Evolutionary conservation across 2,329 filamentous ascomycete species (phyloP), one percentile per base, ranked within the genome.

Genomic region (Ceratocystis papillata): DNA sequence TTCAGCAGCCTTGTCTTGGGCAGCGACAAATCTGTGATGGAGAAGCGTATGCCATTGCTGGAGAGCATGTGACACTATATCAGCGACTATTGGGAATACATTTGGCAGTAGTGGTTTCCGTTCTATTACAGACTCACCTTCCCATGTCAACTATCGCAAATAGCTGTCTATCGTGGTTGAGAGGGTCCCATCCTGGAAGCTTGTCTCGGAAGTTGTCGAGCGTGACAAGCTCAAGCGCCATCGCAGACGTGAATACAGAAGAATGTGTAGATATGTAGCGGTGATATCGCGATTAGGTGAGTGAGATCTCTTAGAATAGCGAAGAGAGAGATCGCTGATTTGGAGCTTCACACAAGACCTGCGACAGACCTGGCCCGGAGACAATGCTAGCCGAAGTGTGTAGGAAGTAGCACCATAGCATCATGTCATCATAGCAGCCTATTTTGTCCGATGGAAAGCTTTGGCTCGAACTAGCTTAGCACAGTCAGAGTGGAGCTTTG

Each of bases 31-130:
- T 90, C 86, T 7, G 90, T 89, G 72, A 96, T 90, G 57, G 90
- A 93, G 79, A 96, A 96, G 65, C 92, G 89, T 71, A 96, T 93
- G 71, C 91, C 92, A 78, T 96, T 96, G 79, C 90, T 90, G 48
- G 61, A 8, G 33, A 53, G 48, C 20, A 53, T 28, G 44, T 20
- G 33, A 63, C 17, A 63, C 48, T n/a, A 22, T 1, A 25, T 62
- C 22, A 57, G 48, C 25, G 30, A 12, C 25, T 28, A n/a, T 37
- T 28, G 25, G 17, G 8, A 2, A 25, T 61, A 53, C 6, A 53
- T 20, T 12, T 8, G 8, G n/a, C 48, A 10, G 48, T 3, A 10
- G 48, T 53, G 10, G 48, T 25, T 25, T 53, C 3, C 10, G 22
- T 25, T 53, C 48, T 53, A 10, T 15, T 53, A 3, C 30, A 6